Evolutionary conservation across 148 eudicot genomes (phyloP).

Genomic region (Arbutus unedo): DNA sequence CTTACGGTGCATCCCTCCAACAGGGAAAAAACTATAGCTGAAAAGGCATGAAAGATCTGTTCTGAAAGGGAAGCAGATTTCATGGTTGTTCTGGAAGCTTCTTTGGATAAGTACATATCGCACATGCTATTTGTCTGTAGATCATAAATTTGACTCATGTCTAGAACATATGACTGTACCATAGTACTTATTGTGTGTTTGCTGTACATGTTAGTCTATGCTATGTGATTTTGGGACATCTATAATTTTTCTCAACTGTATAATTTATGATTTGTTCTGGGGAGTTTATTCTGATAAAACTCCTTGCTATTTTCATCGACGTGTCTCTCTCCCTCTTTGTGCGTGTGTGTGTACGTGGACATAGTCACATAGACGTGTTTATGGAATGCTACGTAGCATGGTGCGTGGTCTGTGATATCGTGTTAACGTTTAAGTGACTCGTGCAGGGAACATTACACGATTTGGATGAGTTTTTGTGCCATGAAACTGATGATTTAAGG

Average conservation of each 20-base stretch:
- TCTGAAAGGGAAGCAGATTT: neutral
- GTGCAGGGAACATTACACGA: neutral
- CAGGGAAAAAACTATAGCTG: constrained; percentile 27
- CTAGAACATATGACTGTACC: neutral
- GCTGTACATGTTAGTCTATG: constrained; percentile 10
- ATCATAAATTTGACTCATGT: neutral
- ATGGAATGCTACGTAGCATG: neutral
- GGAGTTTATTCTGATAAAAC: neutral
- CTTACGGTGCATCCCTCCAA: neutral
- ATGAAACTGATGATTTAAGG: neutral
- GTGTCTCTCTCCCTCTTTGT: neutral
- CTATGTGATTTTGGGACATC: neutral
- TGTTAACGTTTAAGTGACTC: neutral
- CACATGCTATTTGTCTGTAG: neutral
- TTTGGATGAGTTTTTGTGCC: neutral
- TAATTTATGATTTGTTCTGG: neutral
- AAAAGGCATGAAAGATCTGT: neutral
- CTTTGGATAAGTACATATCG: neutral
- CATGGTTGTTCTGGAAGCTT: neutral
- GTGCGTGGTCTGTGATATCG: neutral
- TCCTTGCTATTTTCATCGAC: neutral
- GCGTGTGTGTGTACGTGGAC: neutral
- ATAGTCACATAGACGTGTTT: neutral
- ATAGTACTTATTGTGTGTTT: neutral
- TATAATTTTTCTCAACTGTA: constrained; percentile 6